Percentiles rank a stretch among this genome's conserved stretches.
phyloP scores from a whole-genome alignment of 176 grass and related monocot species.

The Bonia amplexicaulis region DNA sequence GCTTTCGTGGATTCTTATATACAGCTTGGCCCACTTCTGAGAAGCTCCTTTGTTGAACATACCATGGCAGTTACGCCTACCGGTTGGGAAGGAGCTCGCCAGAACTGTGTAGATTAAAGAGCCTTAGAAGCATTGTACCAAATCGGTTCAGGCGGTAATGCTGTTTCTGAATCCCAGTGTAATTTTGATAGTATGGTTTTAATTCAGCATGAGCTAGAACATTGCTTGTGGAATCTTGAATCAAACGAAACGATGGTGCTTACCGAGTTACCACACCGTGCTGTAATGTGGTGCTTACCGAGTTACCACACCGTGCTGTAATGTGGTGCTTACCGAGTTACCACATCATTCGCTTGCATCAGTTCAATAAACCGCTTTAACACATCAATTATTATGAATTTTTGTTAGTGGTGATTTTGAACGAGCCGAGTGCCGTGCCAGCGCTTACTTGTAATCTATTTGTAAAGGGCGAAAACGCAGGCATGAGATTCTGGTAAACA shows the following conservation, averaged over 20 bases:
- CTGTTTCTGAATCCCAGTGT: slow-evolving; percentile 31
- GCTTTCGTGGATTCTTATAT: slow-evolving; percentile 86
- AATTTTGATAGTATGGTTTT: slow-evolving; percentile 31
- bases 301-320: not conserved
- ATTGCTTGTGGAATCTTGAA: not conserved
- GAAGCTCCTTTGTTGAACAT: slow-evolving; percentile 19
- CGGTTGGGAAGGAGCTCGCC: not conserved
- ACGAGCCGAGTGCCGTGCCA: not conserved
- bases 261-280: not conserved
- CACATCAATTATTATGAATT: not conserved
- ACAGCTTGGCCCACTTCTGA: slow-evolving; percentile 95
- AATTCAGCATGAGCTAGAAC: slow-evolving; percentile 15
- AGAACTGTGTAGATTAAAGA: slow-evolving; percentile 25
- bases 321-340: not conserved
- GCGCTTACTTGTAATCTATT: not conserved
- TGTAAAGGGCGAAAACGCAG: not conserved
- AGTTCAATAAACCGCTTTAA: not conserved
- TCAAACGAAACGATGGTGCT: not conserved
- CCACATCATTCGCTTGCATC: not conserved
- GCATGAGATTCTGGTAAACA: not conserved
- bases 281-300: not conserved
- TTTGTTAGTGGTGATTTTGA: not conserved
- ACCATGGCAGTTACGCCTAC: not conserved
- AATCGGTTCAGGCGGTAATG: not conserved
- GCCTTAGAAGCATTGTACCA: slow-evolving; percentile 28